These are phyloP conservation scores for Trametes cinnabarina DNA, from an alignment of 768 basidiomycete species.

Conservation along the genomic window DNA sequence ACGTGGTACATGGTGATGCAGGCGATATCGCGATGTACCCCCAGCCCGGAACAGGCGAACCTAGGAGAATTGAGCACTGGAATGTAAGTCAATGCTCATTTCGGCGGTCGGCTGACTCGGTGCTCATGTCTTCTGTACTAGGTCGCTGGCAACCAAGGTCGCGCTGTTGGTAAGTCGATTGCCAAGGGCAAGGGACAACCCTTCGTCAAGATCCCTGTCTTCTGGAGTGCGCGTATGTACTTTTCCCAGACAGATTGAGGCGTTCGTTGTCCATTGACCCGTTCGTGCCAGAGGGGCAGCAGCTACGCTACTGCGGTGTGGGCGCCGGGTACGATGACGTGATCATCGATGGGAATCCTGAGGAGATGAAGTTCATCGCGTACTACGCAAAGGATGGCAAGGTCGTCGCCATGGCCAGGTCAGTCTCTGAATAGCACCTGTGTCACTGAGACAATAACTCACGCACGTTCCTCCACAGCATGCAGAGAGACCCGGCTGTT, in stretches of 20 bases:
- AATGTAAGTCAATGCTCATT: constrained; percentile 50
- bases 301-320: constrained; percentile 81
- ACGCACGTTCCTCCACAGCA: constrained; percentile 37
- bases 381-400: constrained; percentile 69
- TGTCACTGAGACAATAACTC: neutral
- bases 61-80: constrained; percentile 84
- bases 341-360: constrained; percentile 70
- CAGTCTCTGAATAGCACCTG: constrained; percentile 14
- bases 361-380: constrained; percentile 82
- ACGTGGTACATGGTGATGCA: constrained; percentile 18
- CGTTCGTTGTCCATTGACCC: too few relatives aligned
- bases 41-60: constrained; percentile 49
- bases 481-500: constrained; percentile 82
- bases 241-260: too few relatives aligned
- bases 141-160: constrained; percentile 85
- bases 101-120: neutral
- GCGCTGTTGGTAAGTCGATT: constrained; percentile 79
- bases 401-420: constrained; percentile 69
- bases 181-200: constrained; percentile 54
- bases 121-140: constrained; percentile 23
- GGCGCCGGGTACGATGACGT: constrained; percentile 73
- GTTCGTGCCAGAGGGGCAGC: constrained; percentile 63
- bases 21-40: constrained; percentile 85
- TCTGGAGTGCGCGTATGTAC: constrained; percentile 87
- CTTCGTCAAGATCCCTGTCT: constrained; percentile 80